These are phyloP conservation scores for Cercospora canescens DNA, from an alignment of 2,329 filamentous ascomycete species.

Conservation along the genomic window DNA sequence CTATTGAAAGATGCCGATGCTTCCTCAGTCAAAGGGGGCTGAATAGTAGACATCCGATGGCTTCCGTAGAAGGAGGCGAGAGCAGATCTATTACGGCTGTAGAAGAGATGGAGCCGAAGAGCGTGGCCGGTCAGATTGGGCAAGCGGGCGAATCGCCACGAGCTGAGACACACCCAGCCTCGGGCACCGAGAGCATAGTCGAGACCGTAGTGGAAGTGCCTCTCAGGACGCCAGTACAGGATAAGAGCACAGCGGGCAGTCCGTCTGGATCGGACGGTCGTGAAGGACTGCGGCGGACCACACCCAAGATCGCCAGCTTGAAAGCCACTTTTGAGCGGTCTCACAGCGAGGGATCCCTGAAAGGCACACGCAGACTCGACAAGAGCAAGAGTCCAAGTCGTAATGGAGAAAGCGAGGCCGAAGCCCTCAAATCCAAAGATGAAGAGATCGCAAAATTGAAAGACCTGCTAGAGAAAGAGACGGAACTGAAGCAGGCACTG, in stretches of 20 bases:
- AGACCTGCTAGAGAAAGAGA: constrained; percentile 26
- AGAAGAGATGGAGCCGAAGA: constrained; percentile 2
- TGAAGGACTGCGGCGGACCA: constrained; percentile 23
- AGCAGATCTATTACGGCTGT: not conserved
- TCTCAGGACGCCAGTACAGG: not conserved
- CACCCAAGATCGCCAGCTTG: constrained; percentile 33
- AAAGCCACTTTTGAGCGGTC: constrained; percentile 32
- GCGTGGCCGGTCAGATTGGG: not conserved
- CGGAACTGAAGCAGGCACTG: constrained; percentile 23
- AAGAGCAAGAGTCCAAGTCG: constrained; percentile 20
- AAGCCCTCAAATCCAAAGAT: constrained; percentile 16
- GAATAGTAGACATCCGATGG: not conserved
- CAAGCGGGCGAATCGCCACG: not conserved
- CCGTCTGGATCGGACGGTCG: constrained; percentile 6
- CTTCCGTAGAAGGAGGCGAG: not conserved
- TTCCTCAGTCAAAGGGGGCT: not conserved
- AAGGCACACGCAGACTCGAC: constrained; percentile 13
- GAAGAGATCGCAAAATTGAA: constrained; percentile 25
- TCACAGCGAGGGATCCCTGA: constrained; percentile 3
- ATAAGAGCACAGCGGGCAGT: constrained; percentile 12
- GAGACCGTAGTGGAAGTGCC: constrained; percentile 2
- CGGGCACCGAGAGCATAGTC: not conserved
- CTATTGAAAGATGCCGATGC: not conserved
- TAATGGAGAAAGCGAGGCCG: constrained; percentile 13
- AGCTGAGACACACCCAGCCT: not conserved